Conservation (phyloP, 1,139 yeast genomes). For the Magnusiomyces sp. region DNA sequence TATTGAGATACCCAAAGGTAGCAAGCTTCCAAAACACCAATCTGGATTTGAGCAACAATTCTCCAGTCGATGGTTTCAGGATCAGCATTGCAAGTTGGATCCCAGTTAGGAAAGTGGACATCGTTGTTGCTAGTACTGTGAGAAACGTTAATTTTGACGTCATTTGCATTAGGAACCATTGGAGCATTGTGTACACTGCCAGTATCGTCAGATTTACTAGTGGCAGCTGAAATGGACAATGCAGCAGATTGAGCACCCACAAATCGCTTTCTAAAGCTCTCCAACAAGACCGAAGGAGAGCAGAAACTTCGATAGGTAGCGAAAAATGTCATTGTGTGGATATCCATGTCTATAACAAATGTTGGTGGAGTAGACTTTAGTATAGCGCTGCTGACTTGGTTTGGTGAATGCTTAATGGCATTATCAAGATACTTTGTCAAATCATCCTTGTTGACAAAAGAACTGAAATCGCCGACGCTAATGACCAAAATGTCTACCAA, state of each 20-base stretch:
- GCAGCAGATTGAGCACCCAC: conserved; percentile 55
- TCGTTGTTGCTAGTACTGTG: conserved; percentile 2
- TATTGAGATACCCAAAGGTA: conserved; percentile 64
- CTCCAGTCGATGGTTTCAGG: conserved; percentile 41
- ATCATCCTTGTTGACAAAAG: conserved; percentile 38
- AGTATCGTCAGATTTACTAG: conserved; percentile 5
- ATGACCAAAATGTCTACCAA: conserved; percentile 54
- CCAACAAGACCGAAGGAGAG: conserved; percentile 43
- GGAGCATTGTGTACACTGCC: too few species aligned
- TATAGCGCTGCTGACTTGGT: conserved; percentile 16
- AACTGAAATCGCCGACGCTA: conserved; percentile 51
- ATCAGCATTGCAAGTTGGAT: conserved; percentile 26
- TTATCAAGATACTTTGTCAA: not conserved
- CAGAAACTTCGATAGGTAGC: conserved; percentile 59
- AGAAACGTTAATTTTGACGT: not conserved
- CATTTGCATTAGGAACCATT: too few species aligned
- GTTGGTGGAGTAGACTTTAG: conserved; percentile 13
- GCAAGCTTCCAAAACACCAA: conserved; percentile 73
- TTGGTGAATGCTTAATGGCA: too few species aligned
- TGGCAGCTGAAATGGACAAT: conserved; percentile 37
- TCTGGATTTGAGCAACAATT: conserved; percentile 61
- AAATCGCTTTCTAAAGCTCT: conserved; percentile 45
- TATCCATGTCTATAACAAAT: conserved; percentile 49
- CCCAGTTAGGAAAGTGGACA: conserved; percentile 13
- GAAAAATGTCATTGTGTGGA: conserved; percentile 54